phyloP scores from a whole-genome alignment of 352 stramenopile species.

The Globisporangium spiculum region DNA sequence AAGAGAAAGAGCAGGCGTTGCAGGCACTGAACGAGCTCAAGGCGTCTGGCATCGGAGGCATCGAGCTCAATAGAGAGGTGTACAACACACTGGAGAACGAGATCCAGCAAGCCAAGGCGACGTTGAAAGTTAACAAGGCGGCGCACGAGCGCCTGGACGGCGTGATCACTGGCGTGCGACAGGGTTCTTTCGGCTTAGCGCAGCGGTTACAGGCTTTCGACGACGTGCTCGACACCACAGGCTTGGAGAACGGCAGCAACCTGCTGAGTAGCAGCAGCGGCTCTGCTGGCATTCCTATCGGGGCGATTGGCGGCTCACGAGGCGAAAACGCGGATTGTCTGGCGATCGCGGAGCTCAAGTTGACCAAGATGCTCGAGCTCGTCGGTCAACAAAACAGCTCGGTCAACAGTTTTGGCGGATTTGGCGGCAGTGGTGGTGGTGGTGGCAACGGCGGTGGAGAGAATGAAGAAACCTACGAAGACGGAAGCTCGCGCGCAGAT shows the following conservation, averaged over 20 bases:
- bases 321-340: slow-evolving; percentile 59
- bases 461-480: slow-evolving; percentile 27
- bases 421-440: slow-evolving; percentile 18
- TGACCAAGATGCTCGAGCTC: slow-evolving; percentile 75
- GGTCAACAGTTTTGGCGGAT: slow-evolving; percentile 51
- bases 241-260: slow-evolving; percentile 1
- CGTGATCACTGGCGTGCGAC: slow-evolving; percentile 69
- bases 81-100: slow-evolving; percentile 78
- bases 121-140: slow-evolving; percentile 76
- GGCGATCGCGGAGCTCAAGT: slow-evolving; percentile 62
- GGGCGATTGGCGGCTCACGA: neutral
- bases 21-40: slow-evolving; percentile 77
- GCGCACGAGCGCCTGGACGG: slow-evolving; percentile 69
- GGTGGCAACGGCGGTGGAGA: slow-evolving; percentile 14
- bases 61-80: slow-evolving; percentile 77
- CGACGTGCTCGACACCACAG: slow-evolving; percentile 47
- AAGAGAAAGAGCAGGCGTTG: slow-evolving; percentile 63
- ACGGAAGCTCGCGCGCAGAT: slow-evolving; percentile 31
- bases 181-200: slow-evolving; percentile 70
- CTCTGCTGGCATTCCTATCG: neutral
- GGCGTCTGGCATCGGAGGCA: slow-evolving; percentile 67
- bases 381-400: slow-evolving; percentile 69
- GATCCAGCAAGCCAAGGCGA: slow-evolving; percentile 68
- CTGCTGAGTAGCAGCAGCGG: slow-evolving; percentile 1
- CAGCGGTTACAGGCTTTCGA: slow-evolving; percentile 71